These are phyloP conservation scores for Talaromyces marneffei DNA, from an alignment of 2,329 filamentous ascomycete genomes.

Conservation along the genomic window DNA sequence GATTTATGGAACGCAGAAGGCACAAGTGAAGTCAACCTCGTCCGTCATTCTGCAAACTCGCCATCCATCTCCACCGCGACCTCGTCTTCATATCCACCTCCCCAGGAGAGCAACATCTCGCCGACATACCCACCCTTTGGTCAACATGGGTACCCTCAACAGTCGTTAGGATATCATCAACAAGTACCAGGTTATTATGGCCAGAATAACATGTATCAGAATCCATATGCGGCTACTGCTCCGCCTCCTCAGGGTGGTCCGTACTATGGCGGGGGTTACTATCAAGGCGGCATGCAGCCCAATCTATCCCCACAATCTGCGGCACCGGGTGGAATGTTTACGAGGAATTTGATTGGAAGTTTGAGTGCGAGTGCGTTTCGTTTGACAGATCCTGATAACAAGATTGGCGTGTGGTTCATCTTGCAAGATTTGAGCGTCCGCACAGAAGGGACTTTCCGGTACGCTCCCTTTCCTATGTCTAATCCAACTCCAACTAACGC, in stretches of 20 bases:
- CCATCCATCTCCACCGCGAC: constrained; percentile 79
- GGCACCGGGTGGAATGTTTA: constrained; percentile 76
- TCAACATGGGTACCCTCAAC: constrained; percentile 19
- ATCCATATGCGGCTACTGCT: constrained; percentile 24
- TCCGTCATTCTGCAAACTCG: constrained; percentile 58
- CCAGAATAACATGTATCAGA: constrained; percentile 28
- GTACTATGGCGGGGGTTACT: constrained; percentile 27
- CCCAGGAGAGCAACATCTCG: constrained; percentile 29
- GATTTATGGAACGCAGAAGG: constrained; percentile 62
- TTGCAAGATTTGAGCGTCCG: constrained; percentile 91
- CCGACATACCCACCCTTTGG: constrained; percentile 37
- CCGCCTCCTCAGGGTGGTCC: constrained; percentile 21
- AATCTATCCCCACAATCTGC: constrained; percentile 33
- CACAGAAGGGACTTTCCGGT: constrained; percentile 88
- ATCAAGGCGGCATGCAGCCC: constrained; percentile 28
- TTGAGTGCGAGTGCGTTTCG: constrained; percentile 82
- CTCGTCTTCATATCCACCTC: constrained; percentile 65
- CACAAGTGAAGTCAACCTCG: constrained; percentile 60
- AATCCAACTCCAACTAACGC: not conserved
- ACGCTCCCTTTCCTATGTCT: constrained; percentile 26
- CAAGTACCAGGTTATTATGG: constrained; percentile 34
- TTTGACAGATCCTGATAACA: constrained; percentile 69
- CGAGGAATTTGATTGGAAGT: constrained; percentile 88
- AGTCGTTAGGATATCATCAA: constrained; percentile 30
- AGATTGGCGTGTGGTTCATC: constrained; percentile 93